Base-by-base conservation (phyloP, 306 rosid species). In the Acacia acuminata region DNA sequence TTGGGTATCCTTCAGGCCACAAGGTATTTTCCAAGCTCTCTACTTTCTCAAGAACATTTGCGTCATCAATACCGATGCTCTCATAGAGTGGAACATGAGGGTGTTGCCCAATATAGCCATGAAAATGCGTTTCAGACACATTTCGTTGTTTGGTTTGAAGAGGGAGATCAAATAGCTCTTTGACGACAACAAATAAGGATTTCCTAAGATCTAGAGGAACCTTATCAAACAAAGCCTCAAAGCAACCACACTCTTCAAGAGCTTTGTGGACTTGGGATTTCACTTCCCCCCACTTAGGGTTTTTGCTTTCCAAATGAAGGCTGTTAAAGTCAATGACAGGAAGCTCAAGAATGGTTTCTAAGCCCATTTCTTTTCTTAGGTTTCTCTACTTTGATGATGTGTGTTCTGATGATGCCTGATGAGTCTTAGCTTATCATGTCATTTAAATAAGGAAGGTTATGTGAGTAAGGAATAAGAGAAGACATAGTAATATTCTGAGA, bases 271-370 rank as follows among this genome's bases (percentile, higher is more conserved):
- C 64, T 56, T 56, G 64, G 61, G 64, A n/a, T n/a, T 8, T 56
- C 64, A 56, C 64, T 56, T 56, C 13, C 30, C 0, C 64, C 66
- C 66, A 60, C 40, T 91, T 83, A 4, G 82, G 48, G 22, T 81
- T 82, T 4, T 81, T 82, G 42, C 53, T 73, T 61, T 83, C 79
- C 12, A 81, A 80, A 5, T 60, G 67, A 48, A 81, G 56, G 36
- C 76, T 43, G 40, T 82, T 84, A 73, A 94, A 92, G 74, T 89
- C 88, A 50, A 94, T 88, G 25, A 50, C 4, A 0, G 94, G 95
- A 85, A 94, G 97, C 79, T 68, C 85, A 27, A 47, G 87, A 73
- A 77, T 16, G 40, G 79, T 73, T 82, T 87, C 88, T 20, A 89
- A 79, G 0, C 87, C 88, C 98, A 92, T 53, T 71, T 78, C 24